phyloP scores from a whole-genome alignment of 108 stramenopile genomes.

The Cylindrotheca closterium region DNA sequence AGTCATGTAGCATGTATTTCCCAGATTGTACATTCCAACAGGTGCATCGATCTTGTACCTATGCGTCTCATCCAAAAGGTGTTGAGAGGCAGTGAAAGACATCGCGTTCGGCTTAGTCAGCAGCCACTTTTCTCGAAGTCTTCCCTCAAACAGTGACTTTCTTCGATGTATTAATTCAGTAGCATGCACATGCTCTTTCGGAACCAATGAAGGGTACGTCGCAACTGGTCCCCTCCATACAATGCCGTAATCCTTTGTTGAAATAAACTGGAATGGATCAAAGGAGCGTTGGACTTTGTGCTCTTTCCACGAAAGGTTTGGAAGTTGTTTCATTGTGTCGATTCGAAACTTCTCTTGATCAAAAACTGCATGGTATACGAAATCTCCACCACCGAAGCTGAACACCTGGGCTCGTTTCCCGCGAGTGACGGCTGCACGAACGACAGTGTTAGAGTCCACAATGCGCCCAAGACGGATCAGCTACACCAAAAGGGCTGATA shows the following conservation, averaged over 20 bases:
- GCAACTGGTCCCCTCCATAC: slow-evolving; percentile 77
- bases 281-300: slow-evolving; percentile 63
- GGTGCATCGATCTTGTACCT: slow-evolving; percentile 44
- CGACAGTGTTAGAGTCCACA: slow-evolving; percentile 2
- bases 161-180: slow-evolving; percentile 43
- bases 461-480: slow-evolving; percentile 7
- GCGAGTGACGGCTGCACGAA: slow-evolving; percentile 46
- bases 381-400: slow-evolving; percentile 74
- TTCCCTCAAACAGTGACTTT: slow-evolving; percentile 29
- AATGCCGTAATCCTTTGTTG: slow-evolving; percentile 62
- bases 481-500: slow-evolving; percentile 7
- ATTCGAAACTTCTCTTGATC: slow-evolving; percentile 69
- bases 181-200: slow-evolving; percentile 52
- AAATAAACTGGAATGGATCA: slow-evolving; percentile 62
- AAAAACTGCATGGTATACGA: slow-evolving; percentile 70
- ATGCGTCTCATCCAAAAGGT: slow-evolving; percentile 14
- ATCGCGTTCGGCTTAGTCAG: slow-evolving; percentile 14
- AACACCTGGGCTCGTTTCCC: slow-evolving; percentile 59
- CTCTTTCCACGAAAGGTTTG: slow-evolving; percentile 58
- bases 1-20: slow-evolving; percentile 89
- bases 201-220: slow-evolving; percentile 63
- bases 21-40: slow-evolving; percentile 87
- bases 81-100: slow-evolving; percentile 18
- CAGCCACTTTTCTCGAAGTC: slow-evolving; percentile 16
- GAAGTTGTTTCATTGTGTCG: slow-evolving; percentile 46